Conservation (phyloP, 805 yeast genomes). For the Saccharomycopsis selenospora region DNA sequence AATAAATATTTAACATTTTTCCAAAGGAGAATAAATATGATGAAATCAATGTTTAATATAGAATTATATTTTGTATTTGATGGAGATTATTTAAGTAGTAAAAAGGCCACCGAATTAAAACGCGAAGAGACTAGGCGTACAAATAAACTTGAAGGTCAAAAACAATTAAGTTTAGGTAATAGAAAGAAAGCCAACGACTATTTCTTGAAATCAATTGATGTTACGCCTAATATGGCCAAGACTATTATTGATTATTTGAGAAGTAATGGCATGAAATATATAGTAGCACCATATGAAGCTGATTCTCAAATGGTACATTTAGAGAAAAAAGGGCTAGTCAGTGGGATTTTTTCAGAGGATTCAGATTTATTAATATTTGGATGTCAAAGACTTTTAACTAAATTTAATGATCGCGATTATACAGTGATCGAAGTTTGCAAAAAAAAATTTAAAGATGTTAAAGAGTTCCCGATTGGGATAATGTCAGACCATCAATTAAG, state of each 20-base stretch:
- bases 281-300: slow-evolving; percentile 98
- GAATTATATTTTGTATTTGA: slow-evolving; percentile 88
- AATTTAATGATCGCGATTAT: slow-evolving; percentile 61
- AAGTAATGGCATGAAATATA: slow-evolving; percentile 47
- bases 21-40: slow-evolving; percentile 56
- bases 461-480: slow-evolving; percentile 39
- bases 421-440: slow-evolving; percentile 60
- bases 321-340: slow-evolving; percentile 65
- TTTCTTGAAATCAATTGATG: slow-evolving; percentile 74
- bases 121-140: slow-evolving; percentile 51
- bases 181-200: slow-evolving; percentile 54
- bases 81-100: slow-evolving; percentile 80
- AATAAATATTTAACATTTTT: slow-evolving; percentile 65
- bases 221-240: slow-evolving; percentile 88
- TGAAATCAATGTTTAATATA: slow-evolving; percentile 53
- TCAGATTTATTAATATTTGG: slow-evolving; percentile 91
- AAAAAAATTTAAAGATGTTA: slow-evolving; percentile 44
- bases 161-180: slow-evolving; percentile 41
- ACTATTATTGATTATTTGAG: slow-evolving; percentile 69
- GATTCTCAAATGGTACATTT: slow-evolving; percentile 94
- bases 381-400: slow-evolving; percentile 66
- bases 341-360: slow-evolving; percentile 89
- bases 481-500: slow-evolving; percentile 55
- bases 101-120: slow-evolving; percentile 62
- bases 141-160: slow-evolving; percentile 51